Percentiles rank a stretch among this genome's conserved stretches.
These are phyloP conservation scores for Fraxinus excelsior DNA, from an alignment of 257 asterid species.

Conservation along the genomic window DNA sequence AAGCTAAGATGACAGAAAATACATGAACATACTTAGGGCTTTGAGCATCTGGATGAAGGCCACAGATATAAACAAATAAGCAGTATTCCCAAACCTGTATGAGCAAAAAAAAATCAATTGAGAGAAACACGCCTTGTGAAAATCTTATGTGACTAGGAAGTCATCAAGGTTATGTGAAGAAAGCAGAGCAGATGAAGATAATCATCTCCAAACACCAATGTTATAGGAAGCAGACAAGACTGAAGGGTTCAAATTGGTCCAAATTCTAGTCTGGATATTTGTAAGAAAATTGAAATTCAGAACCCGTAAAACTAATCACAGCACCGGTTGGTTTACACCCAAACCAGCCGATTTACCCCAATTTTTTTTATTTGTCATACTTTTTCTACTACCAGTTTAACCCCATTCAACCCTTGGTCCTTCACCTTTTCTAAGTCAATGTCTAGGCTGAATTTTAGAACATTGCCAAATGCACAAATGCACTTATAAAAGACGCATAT, in stretches of 20 bases:
- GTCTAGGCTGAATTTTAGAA: not conserved
- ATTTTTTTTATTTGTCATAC: not conserved
- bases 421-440: not conserved
- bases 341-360: not conserved
- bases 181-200: not conserved
- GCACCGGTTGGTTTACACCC: not conserved
- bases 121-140: not conserved
- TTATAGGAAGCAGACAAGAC: not conserved
- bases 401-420: not conserved
- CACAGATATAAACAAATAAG: slow-evolving; percentile 91
- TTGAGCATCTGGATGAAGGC: slow-evolving; percentile 99
- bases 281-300: not conserved
- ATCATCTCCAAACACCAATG: not conserved
- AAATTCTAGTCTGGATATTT: not conserved
- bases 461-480: slow-evolving; percentile 7
- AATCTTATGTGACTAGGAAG: not conserved
- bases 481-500: not conserved
- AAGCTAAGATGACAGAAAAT: slow-evolving; percentile 13
- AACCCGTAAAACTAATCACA: not conserved
- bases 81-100: slow-evolving; percentile 98
- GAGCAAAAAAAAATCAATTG: slow-evolving; percentile 20
- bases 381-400: not conserved
- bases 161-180: slow-evolving; percentile 1
- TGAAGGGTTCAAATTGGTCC: not conserved
- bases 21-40: slow-evolving; percentile 77